Evolutionary conservation across 106 monocot species (phyloP).

Genomic region (Hemerocallis citrina): DNA sequence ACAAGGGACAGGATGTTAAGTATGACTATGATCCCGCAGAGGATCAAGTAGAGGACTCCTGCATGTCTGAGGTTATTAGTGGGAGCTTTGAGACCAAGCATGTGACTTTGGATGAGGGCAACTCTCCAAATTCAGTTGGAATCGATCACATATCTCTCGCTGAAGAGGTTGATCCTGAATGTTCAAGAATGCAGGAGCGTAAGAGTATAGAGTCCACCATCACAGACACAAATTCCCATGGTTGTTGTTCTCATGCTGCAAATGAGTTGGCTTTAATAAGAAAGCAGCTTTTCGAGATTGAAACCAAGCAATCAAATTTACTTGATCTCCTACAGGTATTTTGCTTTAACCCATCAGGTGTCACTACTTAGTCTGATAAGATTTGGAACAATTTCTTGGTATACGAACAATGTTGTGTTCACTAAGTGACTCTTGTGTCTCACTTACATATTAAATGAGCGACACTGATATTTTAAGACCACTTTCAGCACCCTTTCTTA

Average conservation of each 20-base stretch:
- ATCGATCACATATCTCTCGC: slow-evolving; percentile 7
- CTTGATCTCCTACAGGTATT: slow-evolving; percentile 56
- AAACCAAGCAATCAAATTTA: slow-evolving; percentile 47
- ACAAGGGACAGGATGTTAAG: slow-evolving; percentile 8
- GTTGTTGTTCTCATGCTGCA: slow-evolving; percentile 39
- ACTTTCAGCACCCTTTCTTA: no score
- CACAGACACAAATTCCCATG: slow-evolving; percentile 28
- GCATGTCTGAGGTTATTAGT: slow-evolving; percentile 48
- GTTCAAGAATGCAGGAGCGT: slow-evolving; percentile 8
- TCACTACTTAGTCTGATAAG: no score
- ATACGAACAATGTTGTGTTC: no score
- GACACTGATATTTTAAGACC: no score
- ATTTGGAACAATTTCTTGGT: background rate
- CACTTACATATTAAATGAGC: no score
- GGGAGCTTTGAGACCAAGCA: slow-evolving; percentile 67
- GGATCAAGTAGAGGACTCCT: slow-evolving; percentile 48
- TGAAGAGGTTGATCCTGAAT: slow-evolving; percentile 16
- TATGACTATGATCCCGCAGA: slow-evolving; percentile 31
- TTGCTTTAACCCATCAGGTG: background rate
- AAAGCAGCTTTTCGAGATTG: slow-evolving; percentile 52
- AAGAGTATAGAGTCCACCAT: slow-evolving; percentile 47
- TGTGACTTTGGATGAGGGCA: slow-evolving; percentile 19
- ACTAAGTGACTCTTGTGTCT: no score
- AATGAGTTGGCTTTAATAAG: slow-evolving; percentile 43
- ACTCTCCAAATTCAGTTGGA: slow-evolving; percentile 15